A percentile compares a stretch with the other conserved stretches of the same genome.
Conservation (phyloP, 306 rosid genomes). For the Lathyrus tuberosus region DNA sequence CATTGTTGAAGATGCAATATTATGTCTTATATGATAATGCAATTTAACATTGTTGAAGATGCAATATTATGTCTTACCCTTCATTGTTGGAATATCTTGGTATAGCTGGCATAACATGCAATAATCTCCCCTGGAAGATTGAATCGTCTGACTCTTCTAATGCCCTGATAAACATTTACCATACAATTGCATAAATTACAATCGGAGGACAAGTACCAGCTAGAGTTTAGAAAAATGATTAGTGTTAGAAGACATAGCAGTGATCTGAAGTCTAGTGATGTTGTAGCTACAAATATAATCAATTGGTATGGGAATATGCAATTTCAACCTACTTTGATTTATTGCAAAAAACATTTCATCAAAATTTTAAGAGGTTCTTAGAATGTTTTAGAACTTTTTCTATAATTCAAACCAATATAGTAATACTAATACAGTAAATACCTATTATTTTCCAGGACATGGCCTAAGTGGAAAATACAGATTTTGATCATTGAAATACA, state of each 20-base stretch:
- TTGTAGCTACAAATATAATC: constrained; percentile 7
- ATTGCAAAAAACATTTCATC: constrained; percentile 6
- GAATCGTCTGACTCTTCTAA: constrained; percentile 71
- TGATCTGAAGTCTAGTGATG: neutral
- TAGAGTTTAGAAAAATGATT: neutral
- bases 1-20: constrained; percentile 1
- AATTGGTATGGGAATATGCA: constrained; percentile 1
- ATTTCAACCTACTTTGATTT: constrained; percentile 11
- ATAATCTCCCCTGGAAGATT: constrained; percentile 85
- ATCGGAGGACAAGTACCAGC: constrained; percentile 18
- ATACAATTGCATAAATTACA: constrained; percentile 18
- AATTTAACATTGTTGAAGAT: neutral
- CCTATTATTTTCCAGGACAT: neutral
- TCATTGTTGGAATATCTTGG: constrained; percentile 56
- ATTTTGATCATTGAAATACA: neutral
- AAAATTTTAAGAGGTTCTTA: neutral
- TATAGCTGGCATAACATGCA: constrained; percentile 88
- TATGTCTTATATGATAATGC: no score
- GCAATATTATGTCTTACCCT: constrained; percentile 54
- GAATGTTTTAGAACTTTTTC: constrained; percentile 1
- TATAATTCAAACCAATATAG: neutral
- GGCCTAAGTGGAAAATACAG: constrained; percentile 1
- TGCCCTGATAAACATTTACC: constrained; percentile 57
- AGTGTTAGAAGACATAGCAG: neutral
- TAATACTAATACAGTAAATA: neutral